These are phyloP conservation scores for Diaporthe ampelina DNA, from an alignment of 2,329 filamentous ascomycete species.

Conservation along the genomic window DNA sequence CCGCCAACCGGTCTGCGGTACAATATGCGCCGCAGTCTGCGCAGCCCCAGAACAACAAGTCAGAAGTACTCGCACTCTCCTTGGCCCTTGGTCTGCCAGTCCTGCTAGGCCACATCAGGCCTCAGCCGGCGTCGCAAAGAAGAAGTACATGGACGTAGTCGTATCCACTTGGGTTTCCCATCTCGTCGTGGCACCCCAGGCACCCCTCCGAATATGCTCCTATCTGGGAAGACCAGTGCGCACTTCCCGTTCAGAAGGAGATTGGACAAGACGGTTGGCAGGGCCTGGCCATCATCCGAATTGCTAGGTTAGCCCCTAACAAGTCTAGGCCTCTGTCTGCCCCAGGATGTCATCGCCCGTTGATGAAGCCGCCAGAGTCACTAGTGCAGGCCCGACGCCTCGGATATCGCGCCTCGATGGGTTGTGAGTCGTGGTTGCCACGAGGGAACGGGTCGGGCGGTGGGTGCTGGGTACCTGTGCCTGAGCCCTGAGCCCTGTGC, in stretches of 20 bases:
- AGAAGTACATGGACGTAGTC: background rate
- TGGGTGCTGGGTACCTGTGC: background rate
- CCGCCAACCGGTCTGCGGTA: background rate
- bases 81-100: background rate
- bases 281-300: conserved; percentile 23
- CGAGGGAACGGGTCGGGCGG: conserved; percentile 2
- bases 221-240: conserved; percentile 18
- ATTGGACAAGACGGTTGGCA: conserved; percentile 27
- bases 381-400: conserved; percentile 12
- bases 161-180: conserved; percentile 3
- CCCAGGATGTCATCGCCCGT: conserved; percentile 8
- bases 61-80: background rate
- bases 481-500: background rate
- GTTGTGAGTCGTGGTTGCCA: background rate
- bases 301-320: conserved; percentile 4
- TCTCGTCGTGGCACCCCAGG: background rate
- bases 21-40: background rate
- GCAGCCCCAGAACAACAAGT: conserved; percentile 4
- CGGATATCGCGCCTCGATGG: conserved; percentile 19
- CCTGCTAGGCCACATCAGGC: background rate
- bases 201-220: background rate
- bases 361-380: conserved; percentile 28
- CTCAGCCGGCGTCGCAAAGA: conserved; percentile 21
- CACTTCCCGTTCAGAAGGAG: background rate
- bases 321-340: conserved; percentile 8